A percentile compares a stretch with the other conserved stretches of the same genome.
These are phyloP conservation scores for Angomonas deanei DNA, from an alignment of 208 protist species.

Conservation along the genomic window DNA sequence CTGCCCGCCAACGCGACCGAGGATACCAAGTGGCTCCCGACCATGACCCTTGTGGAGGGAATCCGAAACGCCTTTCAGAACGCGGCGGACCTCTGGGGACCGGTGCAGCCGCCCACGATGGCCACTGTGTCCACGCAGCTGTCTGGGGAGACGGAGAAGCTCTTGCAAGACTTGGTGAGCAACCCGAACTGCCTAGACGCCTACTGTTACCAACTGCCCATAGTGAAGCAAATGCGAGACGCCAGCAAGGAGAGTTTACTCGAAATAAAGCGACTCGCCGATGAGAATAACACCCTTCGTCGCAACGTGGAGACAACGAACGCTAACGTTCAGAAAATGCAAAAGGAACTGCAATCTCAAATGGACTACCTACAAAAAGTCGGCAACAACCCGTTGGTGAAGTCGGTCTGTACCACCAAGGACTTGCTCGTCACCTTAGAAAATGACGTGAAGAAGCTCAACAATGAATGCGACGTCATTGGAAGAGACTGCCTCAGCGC, in stretches of 20 bases:
- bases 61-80: slow-evolving; percentile 71
- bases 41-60: slow-evolving; percentile 43
- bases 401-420: slow-evolving; percentile 51
- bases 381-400: slow-evolving; percentile 32
- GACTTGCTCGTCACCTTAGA: slow-evolving; percentile 64
- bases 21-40: slow-evolving; percentile 40
- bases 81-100: slow-evolving; percentile 57
- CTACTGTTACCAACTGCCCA: slow-evolving; percentile 81
- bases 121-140: slow-evolving; percentile 34
- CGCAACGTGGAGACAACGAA: slow-evolving; percentile 39
- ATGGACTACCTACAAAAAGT: slow-evolving; percentile 42
- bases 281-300: slow-evolving; percentile 46
- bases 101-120: slow-evolving; percentile 61
- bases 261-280: slow-evolving; percentile 53
- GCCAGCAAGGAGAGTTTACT: slow-evolving; percentile 39
- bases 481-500: slow-evolving; percentile 30
- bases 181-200: slow-evolving; percentile 82
- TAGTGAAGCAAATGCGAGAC: slow-evolving; percentile 75
- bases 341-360: slow-evolving; percentile 42
- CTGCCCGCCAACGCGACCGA: slow-evolving; percentile 31
- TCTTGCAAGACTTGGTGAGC: slow-evolving; percentile 54
- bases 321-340: slow-evolving; percentile 36
- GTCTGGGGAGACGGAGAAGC: slow-evolving; percentile 38
- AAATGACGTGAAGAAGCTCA: slow-evolving; percentile 43
- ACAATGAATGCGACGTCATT: slow-evolving; percentile 21